Conservation (phyloP, 1,139 yeast species). For the Geotrichum armillariae region DNA sequence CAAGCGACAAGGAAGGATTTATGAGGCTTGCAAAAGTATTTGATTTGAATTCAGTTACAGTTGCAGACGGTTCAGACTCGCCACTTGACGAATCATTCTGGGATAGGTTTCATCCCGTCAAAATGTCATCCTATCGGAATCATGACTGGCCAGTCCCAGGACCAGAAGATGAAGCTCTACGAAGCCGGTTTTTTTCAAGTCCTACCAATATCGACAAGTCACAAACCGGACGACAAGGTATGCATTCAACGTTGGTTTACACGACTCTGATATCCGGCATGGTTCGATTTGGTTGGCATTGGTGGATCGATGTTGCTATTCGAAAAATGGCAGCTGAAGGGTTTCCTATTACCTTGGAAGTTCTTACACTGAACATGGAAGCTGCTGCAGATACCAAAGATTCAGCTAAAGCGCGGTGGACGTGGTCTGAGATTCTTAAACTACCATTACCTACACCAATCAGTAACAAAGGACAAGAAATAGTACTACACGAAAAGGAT, state of each 20-base stretch:
- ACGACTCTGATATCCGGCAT: constrained; percentile 29
- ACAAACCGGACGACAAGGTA: background rate
- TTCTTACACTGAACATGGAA: constrained; percentile 28
- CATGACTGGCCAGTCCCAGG: constrained; percentile 15
- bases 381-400: constrained; percentile 29
- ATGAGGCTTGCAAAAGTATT: constrained; percentile 24
- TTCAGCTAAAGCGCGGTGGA: constrained; percentile 29
- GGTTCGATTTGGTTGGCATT: constrained; percentile 26
- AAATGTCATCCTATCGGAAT: constrained; percentile 17
- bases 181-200: constrained; percentile 20
- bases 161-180: constrained; percentile 16
- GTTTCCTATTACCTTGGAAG: constrained; percentile 24
- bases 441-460: constrained; percentile 11
- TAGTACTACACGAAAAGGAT: constrained; percentile 2
- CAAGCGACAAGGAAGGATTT: constrained; percentile 25
- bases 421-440: constrained; percentile 24
- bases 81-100: constrained; percentile 18
- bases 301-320: constrained; percentile 29
- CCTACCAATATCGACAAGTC: constrained; percentile 4
- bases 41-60: constrained; percentile 19
- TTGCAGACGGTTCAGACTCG: constrained; percentile 17
- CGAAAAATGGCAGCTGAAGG: constrained; percentile 26
- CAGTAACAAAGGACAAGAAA: background rate
- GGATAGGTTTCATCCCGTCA: constrained; percentile 16
- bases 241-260: constrained; percentile 14